These are phyloP conservation scores for Pichia insulana DNA, from an alignment of 805 yeast species.

Conservation along the genomic window DNA sequence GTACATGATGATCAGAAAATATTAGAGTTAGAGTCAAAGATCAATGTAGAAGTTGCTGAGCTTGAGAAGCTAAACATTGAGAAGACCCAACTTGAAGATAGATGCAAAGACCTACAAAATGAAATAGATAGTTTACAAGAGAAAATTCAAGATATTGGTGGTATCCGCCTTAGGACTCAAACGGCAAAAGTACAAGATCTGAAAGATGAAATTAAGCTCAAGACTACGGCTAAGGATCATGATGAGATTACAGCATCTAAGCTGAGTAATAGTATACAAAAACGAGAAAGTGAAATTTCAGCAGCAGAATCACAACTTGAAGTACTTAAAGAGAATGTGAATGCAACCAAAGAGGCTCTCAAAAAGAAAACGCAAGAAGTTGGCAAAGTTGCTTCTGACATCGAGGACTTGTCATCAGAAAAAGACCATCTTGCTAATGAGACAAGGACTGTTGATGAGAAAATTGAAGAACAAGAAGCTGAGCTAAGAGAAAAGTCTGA, in stretches of 20 bases:
- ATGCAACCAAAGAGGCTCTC: constrained; percentile 24
- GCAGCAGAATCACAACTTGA: constrained; percentile 41
- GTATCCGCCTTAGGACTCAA: constrained; percentile 71
- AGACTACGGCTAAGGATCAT: constrained; percentile 46
- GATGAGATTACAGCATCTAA: constrained; percentile 52
- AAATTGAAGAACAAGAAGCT: constrained; percentile 60
- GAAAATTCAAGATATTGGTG: constrained; percentile 85
- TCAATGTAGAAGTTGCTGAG: constrained; percentile 27
- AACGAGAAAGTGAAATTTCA: constrained; percentile 39
- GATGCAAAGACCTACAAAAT: constrained; percentile 46
- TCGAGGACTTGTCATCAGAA: constrained; percentile 35
- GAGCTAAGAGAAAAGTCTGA: constrained; percentile 36
- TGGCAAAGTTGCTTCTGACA: constrained; percentile 27
- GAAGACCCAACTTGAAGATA: constrained; percentile 35
- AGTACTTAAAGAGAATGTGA: constrained; percentile 28
- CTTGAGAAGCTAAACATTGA: constrained; percentile 24
- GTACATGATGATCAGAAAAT: constrained; percentile 21
- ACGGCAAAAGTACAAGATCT: constrained; percentile 75
- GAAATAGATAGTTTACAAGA: constrained; percentile 59
- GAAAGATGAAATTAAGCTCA: constrained; percentile 53
- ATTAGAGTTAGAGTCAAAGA: constrained; percentile 23
- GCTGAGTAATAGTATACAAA: constrained; percentile 52
- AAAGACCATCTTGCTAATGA: constrained; percentile 1
- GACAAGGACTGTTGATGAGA: constrained; percentile 35
- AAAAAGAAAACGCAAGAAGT: constrained; percentile 21